Base-by-base conservation (phyloP, 257 asterid species). In the Ophiorrhiza pumila region DNA sequence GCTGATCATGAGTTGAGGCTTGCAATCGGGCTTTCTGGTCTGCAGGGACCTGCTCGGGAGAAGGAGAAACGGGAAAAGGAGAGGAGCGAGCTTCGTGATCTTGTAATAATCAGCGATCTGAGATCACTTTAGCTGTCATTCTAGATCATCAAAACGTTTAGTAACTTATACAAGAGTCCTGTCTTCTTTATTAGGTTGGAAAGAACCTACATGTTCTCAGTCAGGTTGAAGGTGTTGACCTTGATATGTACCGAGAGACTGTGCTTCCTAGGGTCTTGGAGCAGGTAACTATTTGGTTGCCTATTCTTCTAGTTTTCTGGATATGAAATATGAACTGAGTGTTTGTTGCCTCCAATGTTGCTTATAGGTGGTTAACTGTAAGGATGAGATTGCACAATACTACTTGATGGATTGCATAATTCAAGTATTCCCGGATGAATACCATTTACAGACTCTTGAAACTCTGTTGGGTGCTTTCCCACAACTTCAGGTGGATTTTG, bases 81-180 rank as follows among this genome's bases (percentile, higher is more conserved):
- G 85, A 89, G 99, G 88, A 91, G 87, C 81, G 98, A 95, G 87
- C 98, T 95, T 69, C 97, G 99, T 61, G 99, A 95, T 85, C 98
- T 95, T 74, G 99, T 95, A 92, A 83, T 71, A 63, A 68, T 78
- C 71, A 53, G 79, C 64, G 60, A 68, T 55, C 57, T 61, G 57
- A 35, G 59, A 78, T 71, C 41, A 60, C 71, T 76, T 67, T 52
- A 65, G 45, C 58, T 43, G 70, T 71, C 52, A 68, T 78, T 66
- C 47, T 78, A 77, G 72, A 29, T 65, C 63, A 59, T 65, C 77
- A 63, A 37, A 37, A 65, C 72, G 63, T 68, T 46, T 73, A 39
- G 41, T 73, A 80, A 78, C 80, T 82, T 63, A 86, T 74, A 65
- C 52, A 58, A 53, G 53, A 65, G 69, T 74, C 78, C 71, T 76